Evolutionary conservation across 345 rosid genomes (phyloP).

Genomic region (Dovyalis caffra): DNA sequence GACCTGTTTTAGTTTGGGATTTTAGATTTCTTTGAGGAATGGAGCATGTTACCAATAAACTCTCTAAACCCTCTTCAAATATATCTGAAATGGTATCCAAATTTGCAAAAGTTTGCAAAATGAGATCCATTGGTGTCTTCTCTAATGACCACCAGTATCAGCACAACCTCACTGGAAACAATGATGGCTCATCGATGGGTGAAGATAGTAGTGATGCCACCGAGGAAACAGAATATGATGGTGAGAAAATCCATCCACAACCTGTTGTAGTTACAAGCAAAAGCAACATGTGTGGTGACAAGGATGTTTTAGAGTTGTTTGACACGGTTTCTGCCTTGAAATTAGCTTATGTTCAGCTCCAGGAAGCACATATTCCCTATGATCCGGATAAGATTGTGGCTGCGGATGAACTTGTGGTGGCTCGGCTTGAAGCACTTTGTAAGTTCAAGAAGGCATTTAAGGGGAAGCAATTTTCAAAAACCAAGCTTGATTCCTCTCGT

Average conservation of each 20-base stretch:
- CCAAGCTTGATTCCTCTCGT: conserved; percentile 29
- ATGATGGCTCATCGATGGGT: conserved; percentile 8
- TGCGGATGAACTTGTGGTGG: conserved; percentile 48
- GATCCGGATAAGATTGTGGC: conserved; percentile 52
- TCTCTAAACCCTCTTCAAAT: conserved; percentile 43
- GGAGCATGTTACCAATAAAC: conserved; percentile 40
- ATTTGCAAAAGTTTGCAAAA: conserved; percentile 54
- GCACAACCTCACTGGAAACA: not conserved
- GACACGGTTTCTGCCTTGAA: conserved; percentile 45
- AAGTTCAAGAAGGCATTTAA: conserved; percentile 36
- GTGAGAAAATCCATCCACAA: conserved; percentile 33
- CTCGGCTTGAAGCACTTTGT: conserved; percentile 46
- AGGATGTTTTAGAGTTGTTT: conserved; percentile 44
- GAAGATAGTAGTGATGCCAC: conserved; percentile 31
- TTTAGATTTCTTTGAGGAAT: conserved; percentile 20
- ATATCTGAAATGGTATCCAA: conserved; percentile 51
- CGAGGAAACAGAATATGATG: conserved; percentile 28
- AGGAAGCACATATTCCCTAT: conserved; percentile 59
- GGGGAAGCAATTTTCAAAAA: conserved; percentile 23
- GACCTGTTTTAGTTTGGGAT: conserved; percentile 10
- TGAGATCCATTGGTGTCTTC: conserved; percentile 62
- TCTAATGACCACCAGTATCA: conserved; percentile 23
- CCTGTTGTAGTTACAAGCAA: conserved; percentile 18
- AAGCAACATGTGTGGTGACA: conserved; percentile 22
- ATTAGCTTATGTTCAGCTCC: conserved; percentile 53